Conservation (phyloP, 176 grass and related monocot species). For the Dendrocalamus sinicus region DNA sequence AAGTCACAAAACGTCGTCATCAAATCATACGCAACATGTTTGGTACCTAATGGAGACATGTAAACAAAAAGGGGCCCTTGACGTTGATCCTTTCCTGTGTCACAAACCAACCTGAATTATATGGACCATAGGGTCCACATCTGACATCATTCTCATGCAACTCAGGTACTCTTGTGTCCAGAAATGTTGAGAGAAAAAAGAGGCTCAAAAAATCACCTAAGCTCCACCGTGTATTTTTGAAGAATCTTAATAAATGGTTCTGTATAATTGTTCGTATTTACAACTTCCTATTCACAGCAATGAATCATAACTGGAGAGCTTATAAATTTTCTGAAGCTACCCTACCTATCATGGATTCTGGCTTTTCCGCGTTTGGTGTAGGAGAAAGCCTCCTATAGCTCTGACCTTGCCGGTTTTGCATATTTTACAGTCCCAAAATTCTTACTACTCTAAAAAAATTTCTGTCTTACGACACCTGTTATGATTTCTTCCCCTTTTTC, state of each 20-base stretch:
- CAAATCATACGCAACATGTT: conserved; percentile 8
- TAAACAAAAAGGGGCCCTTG: background rate
- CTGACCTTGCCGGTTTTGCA: background rate
- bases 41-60: background rate
- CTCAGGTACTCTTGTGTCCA: background rate
- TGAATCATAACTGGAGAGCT: conserved; percentile 27
- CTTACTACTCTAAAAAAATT: background rate
- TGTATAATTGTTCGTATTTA: conserved; percentile 42
- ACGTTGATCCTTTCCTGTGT: background rate
- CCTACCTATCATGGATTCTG: background rate
- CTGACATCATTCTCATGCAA: background rate
- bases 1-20: background rate
- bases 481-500: conserved; percentile 61
- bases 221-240: background rate
- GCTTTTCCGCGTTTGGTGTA: background rate
- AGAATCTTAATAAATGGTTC: background rate
- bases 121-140: background rate
- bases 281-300: conserved; percentile 37
- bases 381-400: conserved; percentile 31
- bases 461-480: background rate
- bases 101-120: conserved; percentile 12
- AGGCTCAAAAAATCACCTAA: background rate
- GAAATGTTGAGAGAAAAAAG: background rate
- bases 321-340: background rate
- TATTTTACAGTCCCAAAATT: conserved; percentile 30